These are phyloP conservation scores for Zygosaccharomyces pseudobailii DNA, from an alignment of 1,139 yeast species.

Conservation along the genomic window DNA sequence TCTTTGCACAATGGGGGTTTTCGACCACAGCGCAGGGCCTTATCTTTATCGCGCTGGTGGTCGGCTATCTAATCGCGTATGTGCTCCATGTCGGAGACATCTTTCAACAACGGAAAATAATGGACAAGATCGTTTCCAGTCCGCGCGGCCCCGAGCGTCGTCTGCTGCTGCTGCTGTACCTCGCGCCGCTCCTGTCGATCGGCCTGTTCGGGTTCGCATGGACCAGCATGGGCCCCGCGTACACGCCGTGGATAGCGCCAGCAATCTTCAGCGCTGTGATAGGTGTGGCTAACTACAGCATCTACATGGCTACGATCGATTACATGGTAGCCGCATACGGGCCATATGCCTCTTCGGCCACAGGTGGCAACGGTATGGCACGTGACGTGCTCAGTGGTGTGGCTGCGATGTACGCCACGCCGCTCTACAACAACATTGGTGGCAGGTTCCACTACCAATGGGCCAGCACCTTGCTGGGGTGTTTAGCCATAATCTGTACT, in stretches of 20 bases:
- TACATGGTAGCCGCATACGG: constrained; percentile 10
- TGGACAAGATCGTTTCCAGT: constrained; percentile 3
- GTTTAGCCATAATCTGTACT: constrained; percentile 6
- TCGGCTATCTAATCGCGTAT: constrained; percentile 6
- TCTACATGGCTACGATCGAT: constrained; percentile 8
- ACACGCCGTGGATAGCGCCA: constrained; percentile 9
- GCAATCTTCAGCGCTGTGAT: constrained; percentile 7
- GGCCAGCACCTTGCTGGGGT: constrained; percentile 8
- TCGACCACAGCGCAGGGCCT: constrained; percentile 6
- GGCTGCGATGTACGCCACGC: constrained; percentile 9
- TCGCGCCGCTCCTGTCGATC: constrained; percentile 5
- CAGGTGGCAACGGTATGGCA: constrained; percentile 8
- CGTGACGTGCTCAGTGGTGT: constrained; percentile 9
- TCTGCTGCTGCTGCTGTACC: constrained; percentile 2
- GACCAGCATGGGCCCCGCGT: constrained; percentile 9
- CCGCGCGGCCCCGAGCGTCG: constrained; percentile 8
- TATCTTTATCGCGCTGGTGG: constrained; percentile 4
- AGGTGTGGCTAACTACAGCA: constrained; percentile 7
- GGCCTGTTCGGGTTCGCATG: constrained; percentile 9
- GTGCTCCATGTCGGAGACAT: constrained; percentile 2
- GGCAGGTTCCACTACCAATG: constrained; percentile 7
- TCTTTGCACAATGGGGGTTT: constrained; percentile 7
- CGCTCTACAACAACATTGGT: constrained; percentile 6
- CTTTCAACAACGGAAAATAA: not conserved
- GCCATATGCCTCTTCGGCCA: constrained; percentile 8